Evolutionary conservation across 305 asterid genomes (phyloP), one percentile per base, ranked within the genome.

Genomic region (Euphrasia arctica): DNA sequence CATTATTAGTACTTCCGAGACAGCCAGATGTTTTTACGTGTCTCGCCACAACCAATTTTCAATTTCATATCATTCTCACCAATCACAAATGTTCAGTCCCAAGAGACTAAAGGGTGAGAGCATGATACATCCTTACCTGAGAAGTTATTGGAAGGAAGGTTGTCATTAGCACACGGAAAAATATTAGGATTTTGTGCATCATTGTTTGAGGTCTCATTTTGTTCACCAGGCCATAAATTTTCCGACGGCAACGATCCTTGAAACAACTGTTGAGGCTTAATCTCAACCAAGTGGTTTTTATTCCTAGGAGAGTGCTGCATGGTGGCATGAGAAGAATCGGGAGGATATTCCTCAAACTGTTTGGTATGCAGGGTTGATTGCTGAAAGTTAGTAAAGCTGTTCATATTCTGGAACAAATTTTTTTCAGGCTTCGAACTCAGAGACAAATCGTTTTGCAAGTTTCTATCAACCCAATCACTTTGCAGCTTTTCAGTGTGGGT

Each of bases 351-450:
- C 63, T 76, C 86, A 52, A 64, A 68, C 70, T 65, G 82, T 49
- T 67, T 69, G 47, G 65, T 60, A 66, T 69, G 62, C 49, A 75
- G 83, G 72, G 74, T 70, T 1, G 82, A 67, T 60, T 75, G 83
- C 70, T 71, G 80, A 76, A 77, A 77, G 68, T 77, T 74, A 36
- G 72, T 75, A 79, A 71, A 75, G 54, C 72, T 74, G 74, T 70
- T 49, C 47, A 74, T 66, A 55, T 67, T 74, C 28, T 74, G 82
- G 56, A 65, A 58, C 59, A 63, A 43, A 55, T 73, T 65, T 59
- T 78, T n/a, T n/a, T n/a, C 80, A 0, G 85, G 85, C 70, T 82
- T 78, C 64, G 84, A 75, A 72, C 79, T 75, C 39, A 86, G 80
- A 64, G 89, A 77, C 27, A 78, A 54, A 32, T 60, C 78, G 66